Conservation (phyloP, 2,329 filamentous ascomycete species). For the Pochonia chlamydosporia region DNA sequence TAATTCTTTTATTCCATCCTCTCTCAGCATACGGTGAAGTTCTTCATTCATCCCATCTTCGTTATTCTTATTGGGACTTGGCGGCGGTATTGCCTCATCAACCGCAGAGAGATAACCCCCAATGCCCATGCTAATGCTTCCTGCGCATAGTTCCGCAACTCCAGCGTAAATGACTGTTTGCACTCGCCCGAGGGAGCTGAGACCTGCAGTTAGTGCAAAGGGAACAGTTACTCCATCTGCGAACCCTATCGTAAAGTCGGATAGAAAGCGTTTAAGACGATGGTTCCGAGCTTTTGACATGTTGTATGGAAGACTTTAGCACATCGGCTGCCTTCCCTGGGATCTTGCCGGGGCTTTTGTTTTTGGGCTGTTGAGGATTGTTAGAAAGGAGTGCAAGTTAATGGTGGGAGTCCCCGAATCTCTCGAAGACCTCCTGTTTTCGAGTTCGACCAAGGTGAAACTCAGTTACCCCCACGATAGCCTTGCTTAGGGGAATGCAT, state of each 20-base stretch:
- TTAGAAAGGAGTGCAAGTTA: too few species aligned
- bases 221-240: constrained; percentile 70
- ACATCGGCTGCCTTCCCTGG: too few species aligned
- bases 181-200: constrained; percentile 55
- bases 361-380: too few species aligned
- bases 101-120: constrained; percentile 61
- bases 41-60: constrained; percentile 13
- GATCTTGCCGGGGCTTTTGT: too few species aligned
- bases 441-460: too few species aligned
- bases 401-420: too few species aligned
- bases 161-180: constrained; percentile 62
- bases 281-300: constrained; percentile 19
- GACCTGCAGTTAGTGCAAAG: constrained; percentile 67
- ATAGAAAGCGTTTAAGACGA: constrained; percentile 36
- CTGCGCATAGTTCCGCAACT: constrained; percentile 64
- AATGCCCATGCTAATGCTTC: constrained; percentile 68
- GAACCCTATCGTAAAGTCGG: constrained; percentile 66
- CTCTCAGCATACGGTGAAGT: constrained; percentile 16
- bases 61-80: neutral
- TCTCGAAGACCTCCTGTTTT: too few species aligned
- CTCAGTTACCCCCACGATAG: too few species aligned
- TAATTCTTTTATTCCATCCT: constrained; percentile 7
- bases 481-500: too few species aligned
- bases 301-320: too few species aligned
- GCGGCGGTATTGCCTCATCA: constrained; percentile 24